Evolutionary conservation across 306 rosid genomes (phyloP).

Genomic region (Geum urbanum): DNA sequence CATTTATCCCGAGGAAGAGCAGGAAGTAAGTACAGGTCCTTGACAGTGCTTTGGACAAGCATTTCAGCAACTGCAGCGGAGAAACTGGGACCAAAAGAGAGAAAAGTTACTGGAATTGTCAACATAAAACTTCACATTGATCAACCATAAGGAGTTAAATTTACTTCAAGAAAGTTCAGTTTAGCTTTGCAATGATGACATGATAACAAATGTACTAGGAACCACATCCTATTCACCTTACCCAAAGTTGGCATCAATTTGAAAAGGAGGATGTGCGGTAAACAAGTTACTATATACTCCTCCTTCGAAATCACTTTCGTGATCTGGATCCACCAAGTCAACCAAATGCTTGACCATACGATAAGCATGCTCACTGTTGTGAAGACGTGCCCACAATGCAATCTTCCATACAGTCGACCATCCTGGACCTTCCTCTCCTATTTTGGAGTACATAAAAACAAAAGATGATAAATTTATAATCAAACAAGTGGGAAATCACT

Average conservation of each 20-base stretch:
- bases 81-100: conserved; percentile 36
- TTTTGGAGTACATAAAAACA: conserved; percentile 25
- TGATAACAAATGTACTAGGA: not conserved
- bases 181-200: not conserved
- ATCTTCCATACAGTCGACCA: conserved; percentile 95
- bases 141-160: not conserved
- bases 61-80: conserved; percentile 68
- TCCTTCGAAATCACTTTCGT: conserved; percentile 67
- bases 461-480: not conserved
- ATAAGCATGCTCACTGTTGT: conserved; percentile 76
- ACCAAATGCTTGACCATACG: conserved; percentile 87
- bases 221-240: conserved; percentile 29
- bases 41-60: conserved; percentile 76
- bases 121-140: no score
- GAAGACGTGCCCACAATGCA: conserved; percentile 83
- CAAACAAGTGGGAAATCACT: not conserved
- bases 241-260: conserved; percentile 97
- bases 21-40: conserved; percentile 68
- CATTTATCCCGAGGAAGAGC: conserved; percentile 78
- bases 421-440: conserved; percentile 98
- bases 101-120: not conserved
- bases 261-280: conserved; percentile 93
- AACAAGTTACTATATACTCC: conserved; percentile 90
- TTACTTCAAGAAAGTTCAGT: not conserved
- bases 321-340: conserved; percentile 76